A percentile compares a stretch with the other conserved stretches of the same genome.
Conservation (phyloP, 2,329 filamentous ascomycete species). For the Diaporthe sp. region DNA sequence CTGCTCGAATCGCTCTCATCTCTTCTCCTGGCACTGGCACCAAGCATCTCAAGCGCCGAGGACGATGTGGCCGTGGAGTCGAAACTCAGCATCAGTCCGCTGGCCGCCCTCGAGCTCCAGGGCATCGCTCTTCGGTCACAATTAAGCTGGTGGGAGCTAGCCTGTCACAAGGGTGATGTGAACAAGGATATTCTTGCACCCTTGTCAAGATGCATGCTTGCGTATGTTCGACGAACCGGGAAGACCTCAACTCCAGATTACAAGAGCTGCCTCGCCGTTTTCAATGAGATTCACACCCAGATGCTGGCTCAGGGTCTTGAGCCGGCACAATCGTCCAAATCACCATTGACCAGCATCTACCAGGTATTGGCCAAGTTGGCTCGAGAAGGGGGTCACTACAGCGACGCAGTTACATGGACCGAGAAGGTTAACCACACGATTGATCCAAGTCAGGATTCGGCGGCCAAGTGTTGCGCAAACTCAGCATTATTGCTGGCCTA, state of each 20-base stretch:
- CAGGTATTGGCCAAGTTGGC: slow-evolving; percentile 63
- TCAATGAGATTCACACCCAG: slow-evolving; percentile 55
- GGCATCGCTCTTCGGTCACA: slow-evolving; percentile 72
- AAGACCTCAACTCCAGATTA: slow-evolving; percentile 54
- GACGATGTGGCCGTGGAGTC: slow-evolving; percentile 70
- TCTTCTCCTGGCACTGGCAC: slow-evolving; percentile 74
- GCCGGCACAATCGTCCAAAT: slow-evolving; percentile 55
- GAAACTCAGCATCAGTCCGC: slow-evolving; percentile 69
- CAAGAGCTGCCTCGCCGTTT: slow-evolving; percentile 54
- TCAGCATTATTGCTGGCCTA: slow-evolving; percentile 70
- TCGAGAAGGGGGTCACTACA: slow-evolving; percentile 62
- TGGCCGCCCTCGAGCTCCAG: slow-evolving; percentile 74
- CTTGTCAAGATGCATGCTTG: slow-evolving; percentile 72
- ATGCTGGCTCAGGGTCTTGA: slow-evolving; percentile 54
- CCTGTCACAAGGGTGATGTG: slow-evolving; percentile 70
- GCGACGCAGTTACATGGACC: slow-evolving; percentile 70
- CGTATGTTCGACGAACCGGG: slow-evolving; percentile 69
- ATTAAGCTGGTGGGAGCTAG: slow-evolving; percentile 76
- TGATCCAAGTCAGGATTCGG: slow-evolving; percentile 58
- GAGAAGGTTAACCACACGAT: slow-evolving; percentile 58
- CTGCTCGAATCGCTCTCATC: slow-evolving; percentile 79
- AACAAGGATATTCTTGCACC: slow-evolving; percentile 77
- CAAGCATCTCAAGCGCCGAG: slow-evolving; percentile 75
- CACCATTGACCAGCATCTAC: slow-evolving; percentile 63
- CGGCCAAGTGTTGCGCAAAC: slow-evolving; percentile 65